Conservation (phyloP, 2,329 filamentous ascomycete species). For the Sphaceloma murrayae region DNA sequence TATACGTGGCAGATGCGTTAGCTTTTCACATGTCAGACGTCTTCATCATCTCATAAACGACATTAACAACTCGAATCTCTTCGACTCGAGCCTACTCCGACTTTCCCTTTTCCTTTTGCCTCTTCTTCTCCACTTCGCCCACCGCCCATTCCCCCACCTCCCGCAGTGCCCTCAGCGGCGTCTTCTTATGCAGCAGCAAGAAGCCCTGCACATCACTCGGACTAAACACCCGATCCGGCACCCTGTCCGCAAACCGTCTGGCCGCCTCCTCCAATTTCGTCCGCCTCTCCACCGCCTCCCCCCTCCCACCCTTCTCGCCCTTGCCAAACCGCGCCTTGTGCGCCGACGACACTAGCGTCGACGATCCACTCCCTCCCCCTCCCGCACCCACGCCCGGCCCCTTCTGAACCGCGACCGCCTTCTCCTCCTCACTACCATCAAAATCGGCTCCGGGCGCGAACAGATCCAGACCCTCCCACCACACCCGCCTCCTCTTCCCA, state of each 20-base stretch:
- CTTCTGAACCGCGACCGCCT: too few relatives aligned
- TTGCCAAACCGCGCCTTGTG: too few relatives aligned
- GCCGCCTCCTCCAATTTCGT: constrained; percentile 34
- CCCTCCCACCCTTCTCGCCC: constrained; percentile 32
- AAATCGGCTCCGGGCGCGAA: background rate
- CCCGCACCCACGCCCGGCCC: constrained; percentile 33
- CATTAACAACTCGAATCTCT: too few relatives aligned
- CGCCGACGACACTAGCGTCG: too few relatives aligned
- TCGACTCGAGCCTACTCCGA: too few relatives aligned
- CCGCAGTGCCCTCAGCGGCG: constrained; percentile 37
- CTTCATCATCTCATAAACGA: constrained; percentile 3
- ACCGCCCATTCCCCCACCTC: constrained; percentile 35
- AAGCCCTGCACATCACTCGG: constrained; percentile 47
- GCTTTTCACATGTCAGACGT: too few relatives aligned
- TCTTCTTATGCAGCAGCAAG: constrained; percentile 42
- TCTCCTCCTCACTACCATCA: background rate
- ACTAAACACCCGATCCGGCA: constrained; percentile 41
- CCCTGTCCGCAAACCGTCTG: constrained; percentile 34
- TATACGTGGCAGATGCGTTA: too few relatives aligned
- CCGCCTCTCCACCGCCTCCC: background rate
- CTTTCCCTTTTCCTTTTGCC: constrained; percentile 17
- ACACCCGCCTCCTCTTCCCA: background rate
- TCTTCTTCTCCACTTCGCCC: constrained; percentile 27
- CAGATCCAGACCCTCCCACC: constrained; percentile 11
- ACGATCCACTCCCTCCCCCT: too few relatives aligned